Evolutionary conservation across 2,329 filamentous ascomycete species (phyloP).

Genomic region (Aspergillus amoenus): DNA sequence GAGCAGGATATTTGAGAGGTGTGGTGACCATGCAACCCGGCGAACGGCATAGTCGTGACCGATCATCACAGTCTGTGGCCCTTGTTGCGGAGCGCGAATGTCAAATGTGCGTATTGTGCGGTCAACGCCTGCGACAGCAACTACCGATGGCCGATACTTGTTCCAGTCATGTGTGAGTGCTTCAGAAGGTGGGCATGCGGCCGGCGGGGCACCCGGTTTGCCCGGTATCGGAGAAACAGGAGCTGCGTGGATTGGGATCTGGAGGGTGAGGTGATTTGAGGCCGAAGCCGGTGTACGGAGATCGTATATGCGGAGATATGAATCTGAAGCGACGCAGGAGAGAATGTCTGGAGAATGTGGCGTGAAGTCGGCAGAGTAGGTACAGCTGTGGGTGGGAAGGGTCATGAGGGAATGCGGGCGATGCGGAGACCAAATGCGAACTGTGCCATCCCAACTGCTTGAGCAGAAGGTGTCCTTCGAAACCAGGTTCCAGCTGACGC

Average conservation of each 20-base stretch:
- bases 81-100: slow-evolving; percentile 70
- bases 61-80: slow-evolving; percentile 70
- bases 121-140: slow-evolving; percentile 90
- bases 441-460: slow-evolving; percentile 91
- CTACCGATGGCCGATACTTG: slow-evolving; percentile 82
- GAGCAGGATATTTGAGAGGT: slow-evolving; percentile 82
- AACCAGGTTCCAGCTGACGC: slow-evolving; percentile 87
- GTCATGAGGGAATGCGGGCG: slow-evolving; percentile 74
- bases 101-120: slow-evolving; percentile 86
- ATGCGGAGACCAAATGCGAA: slow-evolving; percentile 93
- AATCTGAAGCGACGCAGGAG: slow-evolving; percentile 85
- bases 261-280: slow-evolving; percentile 79
- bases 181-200: slow-evolving; percentile 66
- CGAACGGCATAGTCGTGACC: slow-evolving; percentile 92
- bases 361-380: slow-evolving; percentile 88
- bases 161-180: slow-evolving; percentile 98
- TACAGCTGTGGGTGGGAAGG: slow-evolving; percentile 87
- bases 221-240: slow-evolving; percentile 50
- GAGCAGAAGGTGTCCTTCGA: slow-evolving; percentile 89
- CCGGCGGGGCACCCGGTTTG: slow-evolving; percentile 35
- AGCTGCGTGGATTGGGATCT: slow-evolving; percentile 78
- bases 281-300: slow-evolving; percentile 81
- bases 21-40: slow-evolving; percentile 85
- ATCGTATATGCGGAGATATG: slow-evolving; percentile 86
- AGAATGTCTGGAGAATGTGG: slow-evolving; percentile 83